phyloP scores from a whole-genome alignment of 331 rosid genomes.

The Rhamnella rubrinervis region DNA sequence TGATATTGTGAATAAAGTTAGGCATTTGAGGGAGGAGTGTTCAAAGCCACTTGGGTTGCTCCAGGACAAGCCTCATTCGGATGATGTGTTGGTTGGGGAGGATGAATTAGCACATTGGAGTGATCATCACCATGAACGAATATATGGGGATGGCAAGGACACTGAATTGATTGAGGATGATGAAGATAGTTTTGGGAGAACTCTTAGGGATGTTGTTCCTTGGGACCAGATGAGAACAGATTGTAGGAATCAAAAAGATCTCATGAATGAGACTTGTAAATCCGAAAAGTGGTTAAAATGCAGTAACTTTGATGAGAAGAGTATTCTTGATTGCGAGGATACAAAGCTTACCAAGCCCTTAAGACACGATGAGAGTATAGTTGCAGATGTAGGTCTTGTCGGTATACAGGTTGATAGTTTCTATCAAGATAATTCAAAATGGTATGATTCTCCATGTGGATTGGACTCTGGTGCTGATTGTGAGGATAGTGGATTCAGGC shows the following conservation, averaged over 20 bases:
- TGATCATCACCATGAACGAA: conserved; percentile 69
- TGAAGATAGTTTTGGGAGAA: conserved; percentile 88
- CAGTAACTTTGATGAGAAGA: conserved; percentile 78
- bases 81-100: conserved; percentile 83
- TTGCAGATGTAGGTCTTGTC: conserved; percentile 86
- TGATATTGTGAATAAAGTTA: conserved; percentile 73
- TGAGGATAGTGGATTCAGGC: conserved; percentile 83
- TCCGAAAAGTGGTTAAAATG: conserved; percentile 96
- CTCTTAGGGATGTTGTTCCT: conserved; percentile 79
- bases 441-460: conserved; percentile 99
- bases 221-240: conserved; percentile 93
- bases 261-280: conserved; percentile 77
- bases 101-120: conserved; percentile 96
- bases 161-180: conserved; percentile 91
- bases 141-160: conserved; percentile 83
- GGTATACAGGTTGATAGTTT: conserved; percentile 94
- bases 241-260: conserved; percentile 72
- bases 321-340: conserved; percentile 93
- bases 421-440: conserved; percentile 86
- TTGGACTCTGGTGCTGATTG: conserved; percentile 87
- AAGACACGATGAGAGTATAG: conserved; percentile 79
- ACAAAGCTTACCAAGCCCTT: conserved; percentile 85
- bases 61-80: conserved; percentile 56
- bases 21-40: conserved; percentile 61
- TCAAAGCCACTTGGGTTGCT: conserved; percentile 64